Evolutionary conservation across 441 rosid species (phyloP).

Genomic region (Biscutella laevigata): DNA sequence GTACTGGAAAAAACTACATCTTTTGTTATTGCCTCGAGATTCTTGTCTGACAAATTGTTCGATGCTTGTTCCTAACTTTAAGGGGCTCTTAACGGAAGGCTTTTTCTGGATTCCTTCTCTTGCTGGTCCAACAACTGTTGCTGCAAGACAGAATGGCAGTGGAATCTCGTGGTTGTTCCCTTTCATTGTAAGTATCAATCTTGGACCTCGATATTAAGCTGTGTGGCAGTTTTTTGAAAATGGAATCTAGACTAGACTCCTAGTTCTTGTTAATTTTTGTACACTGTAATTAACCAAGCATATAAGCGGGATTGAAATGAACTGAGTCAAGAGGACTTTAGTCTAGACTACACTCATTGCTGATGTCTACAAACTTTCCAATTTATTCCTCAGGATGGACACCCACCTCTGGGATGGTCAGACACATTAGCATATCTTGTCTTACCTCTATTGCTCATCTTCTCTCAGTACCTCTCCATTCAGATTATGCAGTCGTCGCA

Average conservation of each 20-base stretch:
- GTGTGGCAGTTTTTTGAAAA: background rate
- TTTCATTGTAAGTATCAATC: conserved; percentile 48
- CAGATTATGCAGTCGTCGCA: conserved; percentile 90
- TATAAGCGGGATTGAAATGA: background rate
- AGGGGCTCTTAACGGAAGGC: conserved; percentile 97
- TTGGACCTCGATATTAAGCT: background rate
- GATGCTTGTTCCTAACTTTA: conserved; percentile 16
- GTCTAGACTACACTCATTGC: background rate
- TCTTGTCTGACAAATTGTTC: conserved; percentile 15
- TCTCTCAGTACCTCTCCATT: conserved; percentile 70
- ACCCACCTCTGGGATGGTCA: conserved; percentile 94
- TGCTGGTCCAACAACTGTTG: conserved; percentile 86
- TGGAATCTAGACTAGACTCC: background rate
- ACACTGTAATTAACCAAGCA: background rate
- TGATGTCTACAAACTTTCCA: background rate
- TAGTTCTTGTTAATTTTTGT: background rate
- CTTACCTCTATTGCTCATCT: conserved; percentile 61
- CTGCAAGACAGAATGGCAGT: conserved; percentile 74
- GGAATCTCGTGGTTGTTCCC: conserved; percentile 94
- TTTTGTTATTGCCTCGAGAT: background rate
- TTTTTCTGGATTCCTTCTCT: conserved; percentile 97
- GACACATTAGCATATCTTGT: conserved; percentile 85
- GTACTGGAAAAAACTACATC: conserved; percentile 22
- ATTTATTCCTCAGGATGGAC: conserved; percentile 61
- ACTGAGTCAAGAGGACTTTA: background rate